These are phyloP conservation scores for Hypomontagnella submonticulosa DNA, from an alignment of 495 filamentous ascomycete genomes.

Conservation along the genomic window DNA sequence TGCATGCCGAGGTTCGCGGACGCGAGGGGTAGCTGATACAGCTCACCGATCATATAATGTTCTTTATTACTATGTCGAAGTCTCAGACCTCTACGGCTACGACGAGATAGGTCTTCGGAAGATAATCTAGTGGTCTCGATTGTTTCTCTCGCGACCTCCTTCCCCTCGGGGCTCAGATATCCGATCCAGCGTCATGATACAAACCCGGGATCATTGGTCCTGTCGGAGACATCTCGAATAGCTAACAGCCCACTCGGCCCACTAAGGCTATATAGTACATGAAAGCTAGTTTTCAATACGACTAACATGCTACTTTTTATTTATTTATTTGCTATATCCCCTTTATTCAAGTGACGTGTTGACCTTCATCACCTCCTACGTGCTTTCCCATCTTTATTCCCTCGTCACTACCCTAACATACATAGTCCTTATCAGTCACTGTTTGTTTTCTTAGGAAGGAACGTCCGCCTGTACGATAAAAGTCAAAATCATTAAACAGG, in stretches of 20 bases:
- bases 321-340: conserved; percentile 8
- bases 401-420: too few relatives aligned
- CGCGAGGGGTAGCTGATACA: conserved; percentile 17
- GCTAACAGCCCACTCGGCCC: conserved; percentile 34
- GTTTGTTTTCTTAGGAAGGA: background rate
- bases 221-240: conserved; percentile 26
- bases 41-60: conserved; percentile 10
- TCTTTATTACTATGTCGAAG: background rate
- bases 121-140: conserved; percentile 10
- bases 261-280: conserved; percentile 11
- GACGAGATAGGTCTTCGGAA: background rate
- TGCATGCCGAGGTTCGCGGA: conserved; percentile 38
- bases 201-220: conserved; percentile 23
- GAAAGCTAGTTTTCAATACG: conserved; percentile 6
- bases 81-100: conserved; percentile 7
- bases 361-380: background rate
- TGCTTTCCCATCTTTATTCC: background rate
- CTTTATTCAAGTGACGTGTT: background rate
- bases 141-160: background rate
- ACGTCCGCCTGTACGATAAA: too few relatives aligned
- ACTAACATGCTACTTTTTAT: conserved; percentile 18
- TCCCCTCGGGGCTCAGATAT: background rate
- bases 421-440: too few relatives aligned
- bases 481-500: too few relatives aligned
- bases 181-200: conserved; percentile 11